phyloP scores from a whole-genome alignment of 345 rosid species.

The Jatropha curcas region DNA sequence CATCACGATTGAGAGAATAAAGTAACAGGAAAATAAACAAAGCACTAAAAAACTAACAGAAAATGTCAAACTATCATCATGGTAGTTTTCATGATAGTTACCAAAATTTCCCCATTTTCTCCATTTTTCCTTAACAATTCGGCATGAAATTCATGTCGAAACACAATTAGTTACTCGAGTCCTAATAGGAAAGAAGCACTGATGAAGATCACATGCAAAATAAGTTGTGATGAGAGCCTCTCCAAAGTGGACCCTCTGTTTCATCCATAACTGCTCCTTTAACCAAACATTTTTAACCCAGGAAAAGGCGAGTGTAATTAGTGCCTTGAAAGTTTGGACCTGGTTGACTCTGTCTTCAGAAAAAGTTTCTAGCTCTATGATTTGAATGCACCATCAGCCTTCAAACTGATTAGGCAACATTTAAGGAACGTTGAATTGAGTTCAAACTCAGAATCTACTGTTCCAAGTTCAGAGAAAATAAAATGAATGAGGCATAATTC shows the following conservation, averaged over 20 bases:
- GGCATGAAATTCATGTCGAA: constrained; percentile 5
- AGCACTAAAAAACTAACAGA: background rate
- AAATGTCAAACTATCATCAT: constrained; percentile 10
- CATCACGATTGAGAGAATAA: constrained; percentile 7
- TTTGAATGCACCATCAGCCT: background rate
- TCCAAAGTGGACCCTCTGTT: background rate
- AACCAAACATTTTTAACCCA: background rate
- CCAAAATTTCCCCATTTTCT: background rate
- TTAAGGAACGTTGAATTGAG: too few relatives aligned
- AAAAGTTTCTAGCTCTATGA: background rate
- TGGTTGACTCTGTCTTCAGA: constrained; percentile 1
- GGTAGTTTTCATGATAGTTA: background rate
- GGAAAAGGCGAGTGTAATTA: background rate
- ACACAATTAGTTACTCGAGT: constrained; percentile 5
- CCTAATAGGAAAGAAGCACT: background rate
- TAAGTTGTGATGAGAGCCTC: background rate
- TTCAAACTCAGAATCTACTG: background rate
- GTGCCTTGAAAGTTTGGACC: background rate
- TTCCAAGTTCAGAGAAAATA: background rate
- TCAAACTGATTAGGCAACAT: background rate
- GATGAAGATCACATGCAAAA: constrained; percentile 18
- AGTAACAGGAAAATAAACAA: background rate
- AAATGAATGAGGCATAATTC: background rate
- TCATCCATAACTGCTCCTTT: background rate
- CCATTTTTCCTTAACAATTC: constrained; percentile 4